These are phyloP conservation scores for Argentina anserina DNA, from an alignment of 306 rosid species.

Conservation along the genomic window DNA sequence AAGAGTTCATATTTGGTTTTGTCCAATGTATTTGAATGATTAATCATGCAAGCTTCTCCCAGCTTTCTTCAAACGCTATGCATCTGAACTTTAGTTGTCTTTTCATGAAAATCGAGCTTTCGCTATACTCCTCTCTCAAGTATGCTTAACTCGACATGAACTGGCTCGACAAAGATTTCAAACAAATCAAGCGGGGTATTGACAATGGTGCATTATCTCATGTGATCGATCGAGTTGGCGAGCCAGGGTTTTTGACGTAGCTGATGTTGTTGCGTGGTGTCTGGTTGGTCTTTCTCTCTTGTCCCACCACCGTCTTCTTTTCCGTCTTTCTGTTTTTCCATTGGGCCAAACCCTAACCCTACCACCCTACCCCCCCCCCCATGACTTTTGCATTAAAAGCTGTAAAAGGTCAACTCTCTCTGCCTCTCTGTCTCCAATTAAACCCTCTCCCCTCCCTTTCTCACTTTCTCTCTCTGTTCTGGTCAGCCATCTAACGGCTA, in stretches of 20 bases:
- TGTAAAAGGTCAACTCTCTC: conserved; percentile 63
- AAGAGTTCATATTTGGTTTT: too few species aligned
- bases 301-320: not conserved
- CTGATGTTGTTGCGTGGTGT: not conserved
- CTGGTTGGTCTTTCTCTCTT: not conserved
- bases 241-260: too few species aligned
- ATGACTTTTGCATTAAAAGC: conserved; percentile 61
- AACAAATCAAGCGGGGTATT: not conserved
- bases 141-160: not conserved
- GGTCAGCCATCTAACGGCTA: conserved; percentile 69
- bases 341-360: conserved; percentile 10
- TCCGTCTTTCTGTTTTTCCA: not conserved
- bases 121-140: not conserved
- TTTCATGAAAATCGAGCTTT: too few species aligned
- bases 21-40: too few species aligned
- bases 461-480: not conserved
- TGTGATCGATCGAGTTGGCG: not conserved
- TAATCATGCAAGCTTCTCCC: too few species aligned
- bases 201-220: not conserved
- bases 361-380: conserved; percentile 9
- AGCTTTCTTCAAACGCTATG: too few species aligned
- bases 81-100: too few species aligned
- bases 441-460: not conserved
- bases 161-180: conserved; percentile 1
- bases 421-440: conserved; percentile 60